Conservation (phyloP, 148 eudicot species). For the Nepenthes gracilis region DNA sequence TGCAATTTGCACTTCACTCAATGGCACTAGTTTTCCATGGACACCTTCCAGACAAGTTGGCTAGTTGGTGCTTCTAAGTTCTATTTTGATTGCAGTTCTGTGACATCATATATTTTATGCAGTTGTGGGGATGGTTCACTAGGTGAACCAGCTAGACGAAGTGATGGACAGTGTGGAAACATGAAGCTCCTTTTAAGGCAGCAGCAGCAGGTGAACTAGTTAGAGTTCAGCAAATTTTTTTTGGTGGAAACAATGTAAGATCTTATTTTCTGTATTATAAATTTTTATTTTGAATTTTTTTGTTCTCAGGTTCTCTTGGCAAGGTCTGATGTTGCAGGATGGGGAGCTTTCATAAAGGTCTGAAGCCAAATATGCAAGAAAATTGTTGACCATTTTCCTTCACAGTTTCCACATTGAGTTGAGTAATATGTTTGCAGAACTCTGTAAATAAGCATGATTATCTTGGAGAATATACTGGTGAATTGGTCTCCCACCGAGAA, state of each 20-base stretch:
- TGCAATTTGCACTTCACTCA: too few species aligned
- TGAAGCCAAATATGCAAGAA: not conserved
- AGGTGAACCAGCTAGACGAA: constrained; percentile 72
- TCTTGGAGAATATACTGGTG: constrained; percentile 85
- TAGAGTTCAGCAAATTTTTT: not conserved
- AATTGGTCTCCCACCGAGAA: constrained; percentile 77
- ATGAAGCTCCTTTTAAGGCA: constrained; percentile 87
- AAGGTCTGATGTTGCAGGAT: constrained; percentile 80
- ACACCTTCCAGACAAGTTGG: too few species aligned
- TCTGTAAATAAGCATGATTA: constrained; percentile 73
- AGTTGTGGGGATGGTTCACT: constrained; percentile 83
- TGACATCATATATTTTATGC: constrained; percentile 10
- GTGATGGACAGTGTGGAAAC: constrained; percentile 90
- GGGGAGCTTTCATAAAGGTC: constrained; percentile 98
- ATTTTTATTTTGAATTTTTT: not conserved
- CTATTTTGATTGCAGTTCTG: not conserved
- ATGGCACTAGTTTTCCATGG: too few species aligned
- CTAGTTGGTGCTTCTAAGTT: not conserved
- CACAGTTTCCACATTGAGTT: constrained; percentile 6
- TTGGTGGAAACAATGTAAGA: not conserved
- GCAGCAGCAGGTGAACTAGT: constrained; percentile 54
- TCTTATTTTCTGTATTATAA: not conserved
- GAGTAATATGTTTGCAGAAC: constrained; percentile 34
- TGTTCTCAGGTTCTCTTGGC: constrained; percentile 61
- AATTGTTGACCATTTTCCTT: not conserved